Percentiles rank a stretch among this genome's conserved stretches.
Conservation (phyloP, 2,329 filamentous ascomycete species). For the Paradendryphiella salina region DNA sequence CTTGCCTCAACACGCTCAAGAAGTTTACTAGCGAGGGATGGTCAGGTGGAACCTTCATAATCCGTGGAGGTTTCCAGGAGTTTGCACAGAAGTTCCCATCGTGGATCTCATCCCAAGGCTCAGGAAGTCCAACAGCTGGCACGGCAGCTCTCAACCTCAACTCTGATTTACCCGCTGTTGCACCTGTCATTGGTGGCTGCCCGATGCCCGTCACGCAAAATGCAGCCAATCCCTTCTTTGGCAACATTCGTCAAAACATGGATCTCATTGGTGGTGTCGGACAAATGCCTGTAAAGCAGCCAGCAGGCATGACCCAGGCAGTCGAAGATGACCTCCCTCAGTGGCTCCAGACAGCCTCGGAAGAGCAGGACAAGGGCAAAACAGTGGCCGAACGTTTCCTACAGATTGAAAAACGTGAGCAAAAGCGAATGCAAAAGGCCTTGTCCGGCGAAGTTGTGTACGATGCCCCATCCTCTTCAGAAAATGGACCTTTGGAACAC, state of each 20-base stretch:
- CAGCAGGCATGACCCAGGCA: constrained; percentile 55
- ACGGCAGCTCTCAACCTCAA: constrained; percentile 31
- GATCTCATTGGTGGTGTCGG: constrained; percentile 92
- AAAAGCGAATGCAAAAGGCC: constrained; percentile 89
- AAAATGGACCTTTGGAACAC: constrained; percentile 47
- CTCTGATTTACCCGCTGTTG: constrained; percentile 55
- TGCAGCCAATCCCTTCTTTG: constrained; percentile 85
- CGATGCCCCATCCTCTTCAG: constrained; percentile 47
- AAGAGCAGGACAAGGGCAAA: constrained; percentile 73
- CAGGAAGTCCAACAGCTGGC: constrained; percentile 29
- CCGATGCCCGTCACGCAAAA: constrained; percentile 71
- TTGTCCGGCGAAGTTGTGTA: constrained; percentile 64
- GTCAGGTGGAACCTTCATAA: constrained; percentile 70
- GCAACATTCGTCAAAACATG: constrained; percentile 95
- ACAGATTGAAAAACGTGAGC: constrained; percentile 79
- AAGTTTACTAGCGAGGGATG: constrained; percentile 90
- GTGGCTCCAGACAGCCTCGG: constrained; percentile 75
- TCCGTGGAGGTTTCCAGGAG: constrained; percentile 78
- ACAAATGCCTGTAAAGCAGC: constrained; percentile 67
- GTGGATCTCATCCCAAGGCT: constrained; percentile 55
- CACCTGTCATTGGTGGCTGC: constrained; percentile 87
- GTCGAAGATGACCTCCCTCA: constrained; percentile 63
- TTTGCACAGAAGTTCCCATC: constrained; percentile 70
- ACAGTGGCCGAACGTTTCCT: constrained; percentile 81
- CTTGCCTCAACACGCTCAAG: constrained; percentile 84